Evolutionary conservation across 257 asterid genomes (phyloP), one percentile per base, ranked within the genome.

Genomic region (Nicotiana tabacum): DNA sequence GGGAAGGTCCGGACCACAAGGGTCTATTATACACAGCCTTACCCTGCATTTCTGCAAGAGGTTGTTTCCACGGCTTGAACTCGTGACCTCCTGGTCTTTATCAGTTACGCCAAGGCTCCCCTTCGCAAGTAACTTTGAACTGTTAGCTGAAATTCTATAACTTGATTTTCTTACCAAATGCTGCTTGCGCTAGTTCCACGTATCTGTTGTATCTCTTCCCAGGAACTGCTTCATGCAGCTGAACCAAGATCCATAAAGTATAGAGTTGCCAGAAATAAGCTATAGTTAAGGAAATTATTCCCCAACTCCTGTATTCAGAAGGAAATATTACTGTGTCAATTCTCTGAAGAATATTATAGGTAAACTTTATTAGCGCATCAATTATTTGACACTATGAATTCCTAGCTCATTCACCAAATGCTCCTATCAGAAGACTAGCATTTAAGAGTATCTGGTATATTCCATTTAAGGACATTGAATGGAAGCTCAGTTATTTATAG

Each of bases 171-270:
- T 87, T 84, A 93, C 99, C 99, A 74, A 96, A 96, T 58, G 99
- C 99, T 64, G 98, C 99, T 84, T 96, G 97, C 18, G 99, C 99
- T 18, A 96, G 97, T 84, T 96, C 98, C 3, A 96, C 98, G 24
- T 96, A 94, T 96, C 98, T 87, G 87, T 94, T 96, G 85, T 96
- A 96, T 89, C 99, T 86, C 85, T 96, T 96, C 51, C 99, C 99
- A 0, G 99, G 99, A 78, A 96, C 98, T 60, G 99, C 99, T 90
- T 96, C 99, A 77, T 96, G 99, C 64, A 96, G 88, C 89, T 94
- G 99, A 85, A 96, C 99, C n/a, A 96, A 93, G 86, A 96, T 88
- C 98, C 99, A 94, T 84, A 94, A 61, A 0, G 99, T 96, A 92
- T 96, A 96, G 65, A 96, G 85, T 85, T 96, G 99, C 99, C 99